These are phyloP conservation scores for Debaryomyces sp. DNA, from an alignment of 1,139 yeast species.

Conservation along the genomic window DNA sequence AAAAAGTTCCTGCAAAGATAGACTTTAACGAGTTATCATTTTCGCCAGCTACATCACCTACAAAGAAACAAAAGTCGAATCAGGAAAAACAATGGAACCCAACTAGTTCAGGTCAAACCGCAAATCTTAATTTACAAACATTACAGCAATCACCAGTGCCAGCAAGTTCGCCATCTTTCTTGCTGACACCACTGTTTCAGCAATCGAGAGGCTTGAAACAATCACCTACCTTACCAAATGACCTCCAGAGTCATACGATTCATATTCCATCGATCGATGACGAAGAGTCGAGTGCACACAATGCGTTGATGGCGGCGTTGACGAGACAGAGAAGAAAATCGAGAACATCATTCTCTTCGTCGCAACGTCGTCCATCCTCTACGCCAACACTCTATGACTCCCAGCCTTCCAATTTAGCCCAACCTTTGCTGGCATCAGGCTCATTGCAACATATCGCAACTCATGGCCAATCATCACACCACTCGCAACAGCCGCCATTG, in stretches of 20 bases:
- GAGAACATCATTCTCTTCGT: constrained; percentile 17
- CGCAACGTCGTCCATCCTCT: constrained; percentile 9
- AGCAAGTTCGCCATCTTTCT: constrained; percentile 13
- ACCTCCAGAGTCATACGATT: constrained; percentile 12
- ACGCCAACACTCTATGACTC: background rate
- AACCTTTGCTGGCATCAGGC: constrained; percentile 7
- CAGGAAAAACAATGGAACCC: constrained; percentile 24
- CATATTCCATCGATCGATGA: constrained; percentile 27
- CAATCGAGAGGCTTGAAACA: constrained; percentile 21
- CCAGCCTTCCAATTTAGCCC: background rate
- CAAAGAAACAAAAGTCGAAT: constrained; percentile 21
- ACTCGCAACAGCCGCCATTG: constrained; percentile 9
- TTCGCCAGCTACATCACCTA: constrained; percentile 34
- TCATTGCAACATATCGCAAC: constrained; percentile 7
- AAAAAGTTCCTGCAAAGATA: constrained; percentile 21
- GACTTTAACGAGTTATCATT: constrained; percentile 39
- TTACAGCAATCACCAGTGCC: constrained; percentile 38
- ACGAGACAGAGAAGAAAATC: constrained; percentile 31
- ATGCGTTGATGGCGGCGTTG: constrained; percentile 46
- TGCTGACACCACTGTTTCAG: constrained; percentile 4
- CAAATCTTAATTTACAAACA: constrained; percentile 43
- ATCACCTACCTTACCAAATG: constrained; percentile 22
- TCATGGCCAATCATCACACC: background rate
- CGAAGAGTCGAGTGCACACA: constrained; percentile 48
- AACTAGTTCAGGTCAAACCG: constrained; percentile 24